Conservation (phyloP, 768 basidiomycete genomes). For the Naganishia vishniacii region DNA sequence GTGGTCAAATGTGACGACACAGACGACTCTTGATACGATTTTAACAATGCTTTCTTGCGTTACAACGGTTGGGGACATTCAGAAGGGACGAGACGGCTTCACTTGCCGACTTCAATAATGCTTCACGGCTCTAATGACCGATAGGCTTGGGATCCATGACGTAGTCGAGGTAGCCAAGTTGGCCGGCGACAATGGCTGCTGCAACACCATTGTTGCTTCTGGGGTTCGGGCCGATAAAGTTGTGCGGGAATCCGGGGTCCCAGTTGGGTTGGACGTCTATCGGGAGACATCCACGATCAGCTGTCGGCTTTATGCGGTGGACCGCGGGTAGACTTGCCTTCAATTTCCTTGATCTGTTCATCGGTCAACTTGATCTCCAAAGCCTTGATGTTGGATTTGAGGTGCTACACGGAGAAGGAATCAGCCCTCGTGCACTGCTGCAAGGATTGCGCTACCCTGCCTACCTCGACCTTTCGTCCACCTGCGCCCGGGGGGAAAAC, state of each 20-base stretch:
- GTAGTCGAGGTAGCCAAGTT: conserved; percentile 16
- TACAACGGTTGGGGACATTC: too few species aligned
- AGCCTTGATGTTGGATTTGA: conserved; percentile 34
- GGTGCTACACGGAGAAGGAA: conserved; percentile 23
- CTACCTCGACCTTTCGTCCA: conserved; percentile 6
- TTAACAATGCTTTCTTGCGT: too few species aligned
- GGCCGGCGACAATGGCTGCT: neutral
- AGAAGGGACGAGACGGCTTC: too few species aligned
- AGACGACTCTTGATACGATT: too few species aligned
- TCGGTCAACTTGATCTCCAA: conserved; percentile 35
- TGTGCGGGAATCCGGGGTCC: conserved; percentile 16
- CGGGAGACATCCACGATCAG: too few species aligned
- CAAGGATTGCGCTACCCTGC: neutral
- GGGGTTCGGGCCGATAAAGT: conserved; percentile 2
- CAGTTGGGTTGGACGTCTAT: conserved; percentile 8
- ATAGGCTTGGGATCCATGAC: conserved; percentile 18
- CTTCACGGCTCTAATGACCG: neutral
- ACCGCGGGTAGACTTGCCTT: neutral
- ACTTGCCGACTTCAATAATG: too few species aligned
- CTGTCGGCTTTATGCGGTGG: too few species aligned
- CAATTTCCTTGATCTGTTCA: conserved; percentile 33
- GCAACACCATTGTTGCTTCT: conserved; percentile 7
- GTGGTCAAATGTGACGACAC: too few species aligned
- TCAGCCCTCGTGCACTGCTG: neutral
- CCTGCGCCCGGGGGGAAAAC: neutral